These are phyloP conservation scores for Suhomyces taliae DNA, from an alignment of 1,139 yeast species.

Conservation along the genomic window DNA sequence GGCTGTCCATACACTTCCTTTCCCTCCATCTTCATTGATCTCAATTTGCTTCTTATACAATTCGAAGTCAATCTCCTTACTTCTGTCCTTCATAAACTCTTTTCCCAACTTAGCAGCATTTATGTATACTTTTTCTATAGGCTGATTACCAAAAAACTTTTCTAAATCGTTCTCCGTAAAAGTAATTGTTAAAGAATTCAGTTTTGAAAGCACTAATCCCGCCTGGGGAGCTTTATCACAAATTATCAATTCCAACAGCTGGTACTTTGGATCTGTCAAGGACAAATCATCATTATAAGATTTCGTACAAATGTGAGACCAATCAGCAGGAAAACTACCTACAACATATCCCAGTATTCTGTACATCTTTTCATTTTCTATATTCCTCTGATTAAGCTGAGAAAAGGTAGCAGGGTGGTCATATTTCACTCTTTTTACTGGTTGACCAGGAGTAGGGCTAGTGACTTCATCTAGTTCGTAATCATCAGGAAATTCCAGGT, in stretches of 20 bases:
- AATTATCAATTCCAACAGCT: slow-evolving; percentile 25
- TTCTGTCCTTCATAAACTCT: neutral
- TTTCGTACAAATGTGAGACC: slow-evolving; percentile 28
- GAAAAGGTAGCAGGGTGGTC: neutral
- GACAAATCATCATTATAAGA: slow-evolving; percentile 15
- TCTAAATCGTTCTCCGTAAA: slow-evolving; percentile 18
- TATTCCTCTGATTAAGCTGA: neutral
- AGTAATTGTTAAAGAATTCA: slow-evolving; percentile 19
- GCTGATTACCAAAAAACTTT: slow-evolving; percentile 16
- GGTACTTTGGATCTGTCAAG: slow-evolving; percentile 25
- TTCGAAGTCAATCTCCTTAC: neutral
- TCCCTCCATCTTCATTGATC: neutral
- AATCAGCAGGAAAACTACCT: slow-evolving; percentile 25
- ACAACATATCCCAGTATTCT: slow-evolving; percentile 19
- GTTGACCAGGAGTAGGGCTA: slow-evolving; percentile 5
- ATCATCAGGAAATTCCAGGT: slow-evolving; percentile 7
- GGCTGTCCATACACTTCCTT: slow-evolving; percentile 6
- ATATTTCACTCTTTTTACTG: neutral
- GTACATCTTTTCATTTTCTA: slow-evolving; percentile 15
- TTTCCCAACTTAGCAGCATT: slow-evolving; percentile 2
- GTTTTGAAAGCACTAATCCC: neutral
- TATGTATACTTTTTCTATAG: slow-evolving; percentile 24
- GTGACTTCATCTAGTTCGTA: slow-evolving; percentile 6
- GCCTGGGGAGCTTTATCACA: slow-evolving; percentile 11
- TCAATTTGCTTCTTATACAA: slow-evolving; percentile 3